Evolutionary conservation across 768 basidiomycete genomes (phyloP).

Genomic region (Lentinus brumalis): DNA sequence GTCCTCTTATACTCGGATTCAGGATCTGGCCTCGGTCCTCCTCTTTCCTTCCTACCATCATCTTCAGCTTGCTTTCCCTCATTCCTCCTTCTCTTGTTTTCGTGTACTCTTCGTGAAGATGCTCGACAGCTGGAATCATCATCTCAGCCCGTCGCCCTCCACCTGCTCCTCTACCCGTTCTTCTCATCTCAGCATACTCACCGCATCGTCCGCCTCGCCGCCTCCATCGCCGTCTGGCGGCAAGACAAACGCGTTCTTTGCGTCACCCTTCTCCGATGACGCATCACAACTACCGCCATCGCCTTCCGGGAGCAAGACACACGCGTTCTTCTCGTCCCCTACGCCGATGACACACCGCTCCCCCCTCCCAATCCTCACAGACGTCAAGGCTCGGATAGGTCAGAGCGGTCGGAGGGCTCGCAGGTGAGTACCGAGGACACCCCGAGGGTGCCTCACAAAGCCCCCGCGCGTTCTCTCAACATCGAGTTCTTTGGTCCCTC

Average conservation of each 20-base stretch:
- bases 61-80: background rate
- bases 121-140: slow-evolving; percentile 27
- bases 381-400: slow-evolving; percentile 16
- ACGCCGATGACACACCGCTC: slow-evolving; percentile 53
- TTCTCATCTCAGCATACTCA: slow-evolving; percentile 30
- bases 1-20: background rate
- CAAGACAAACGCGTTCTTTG: slow-evolving; percentile 36
- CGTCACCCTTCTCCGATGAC: slow-evolving; percentile 49
- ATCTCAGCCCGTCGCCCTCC: slow-evolving; percentile 26
- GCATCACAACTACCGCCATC: slow-evolving; percentile 45
- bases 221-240: slow-evolving; percentile 30
- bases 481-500: slow-evolving; percentile 28
- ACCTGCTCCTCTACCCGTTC: slow-evolving; percentile 25
- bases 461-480: slow-evolving; percentile 28
- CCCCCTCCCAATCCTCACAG: slow-evolving; percentile 33
- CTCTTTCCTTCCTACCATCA: background rate
- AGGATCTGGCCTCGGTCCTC: background rate
- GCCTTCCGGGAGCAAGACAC: slow-evolving; percentile 1
- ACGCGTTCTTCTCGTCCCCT: slow-evolving; percentile 36
- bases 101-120: slow-evolving; percentile 8
- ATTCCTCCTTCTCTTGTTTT: background rate
- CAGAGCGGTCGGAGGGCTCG: slow-evolving; percentile 9
- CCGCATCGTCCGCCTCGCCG: slow-evolving; percentile 23
- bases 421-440: slow-evolving; percentile 22
- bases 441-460: slow-evolving; percentile 21